A percentile compares a stretch with the other conserved stretches of the same genome.
These are phyloP conservation scores for Sistotremastrum niveocremeum DNA, from an alignment of 768 basidiomycete genomes.

Conservation along the genomic window DNA sequence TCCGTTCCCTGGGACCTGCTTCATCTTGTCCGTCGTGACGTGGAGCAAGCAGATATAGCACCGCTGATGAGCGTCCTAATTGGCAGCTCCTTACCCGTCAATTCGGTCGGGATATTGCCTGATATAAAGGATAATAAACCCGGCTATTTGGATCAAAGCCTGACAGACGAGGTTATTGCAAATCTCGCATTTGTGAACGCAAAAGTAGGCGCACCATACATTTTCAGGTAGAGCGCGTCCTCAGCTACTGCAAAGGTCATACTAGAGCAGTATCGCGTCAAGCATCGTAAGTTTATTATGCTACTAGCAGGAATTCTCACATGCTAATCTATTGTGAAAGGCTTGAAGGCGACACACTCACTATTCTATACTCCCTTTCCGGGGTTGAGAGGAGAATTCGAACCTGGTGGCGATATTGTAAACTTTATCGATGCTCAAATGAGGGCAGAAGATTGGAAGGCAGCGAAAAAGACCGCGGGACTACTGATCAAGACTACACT, in stretches of 20 bases:
- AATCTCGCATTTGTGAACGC: conserved; percentile 50
- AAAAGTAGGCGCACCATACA: conserved; percentile 22
- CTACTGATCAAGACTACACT: conserved; percentile 38
- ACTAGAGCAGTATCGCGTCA: conserved; percentile 63
- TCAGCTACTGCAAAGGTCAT: conserved; percentile 31
- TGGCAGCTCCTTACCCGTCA: conserved; percentile 65
- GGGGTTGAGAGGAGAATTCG: conserved; percentile 25
- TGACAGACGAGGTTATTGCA: conserved; percentile 39
- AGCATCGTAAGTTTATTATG: conserved; percentile 41
- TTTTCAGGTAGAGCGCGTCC: not conserved
- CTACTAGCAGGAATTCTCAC: not conserved
- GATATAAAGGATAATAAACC: conserved; percentile 48
- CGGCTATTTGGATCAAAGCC: conserved; percentile 40
- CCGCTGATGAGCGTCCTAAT: conserved; percentile 64
- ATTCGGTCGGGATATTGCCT: conserved; percentile 71
- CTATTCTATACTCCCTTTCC: conserved; percentile 52
- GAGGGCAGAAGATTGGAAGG: conserved; percentile 36
- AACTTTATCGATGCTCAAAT: conserved; percentile 24
- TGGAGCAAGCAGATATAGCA: conserved; percentile 76
- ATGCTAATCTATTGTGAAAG: conserved; percentile 19
- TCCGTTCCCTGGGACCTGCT: conserved; percentile 49
- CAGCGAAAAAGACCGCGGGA: conserved; percentile 21
- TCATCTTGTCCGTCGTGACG: conserved; percentile 51
- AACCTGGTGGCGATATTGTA: conserved; percentile 27
- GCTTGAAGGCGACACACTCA: conserved; percentile 43